Base-by-base conservation (phyloP, 2,329 filamentous ascomycete genomes). In the Aspergillus ustus region DNA sequence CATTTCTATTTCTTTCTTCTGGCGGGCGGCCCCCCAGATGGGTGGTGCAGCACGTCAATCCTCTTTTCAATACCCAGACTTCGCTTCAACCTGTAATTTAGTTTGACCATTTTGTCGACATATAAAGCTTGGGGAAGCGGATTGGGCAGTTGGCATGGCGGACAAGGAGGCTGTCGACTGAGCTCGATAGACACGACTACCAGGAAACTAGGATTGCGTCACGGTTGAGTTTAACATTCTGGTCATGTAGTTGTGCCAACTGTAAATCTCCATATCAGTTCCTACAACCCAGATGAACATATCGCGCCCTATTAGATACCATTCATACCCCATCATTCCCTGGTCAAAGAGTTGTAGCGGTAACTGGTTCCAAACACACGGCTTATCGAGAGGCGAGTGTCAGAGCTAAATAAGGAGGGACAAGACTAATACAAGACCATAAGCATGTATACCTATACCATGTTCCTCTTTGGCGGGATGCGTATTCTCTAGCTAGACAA, bases 41-140 rank as follows among this genome's bases (percentile, higher is more conserved):
- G 28, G 49, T 51, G 50, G 31, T 20, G 25, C 34, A 40, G 52
- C 52, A 25, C 40, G 37, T n/a, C 50, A 29, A 43, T 34, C 52
- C 51, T 45, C 44, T 29, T 63, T 58, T 40, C 54, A 46, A 37
- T 48, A 59, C 40, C 28, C 50, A 48, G 19, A 15, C 40, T 52
- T 54, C 25, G 20, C 44, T 54, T 59, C 40, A 22, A 40, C 34
- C 51, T 65, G 64, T 63, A 64, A 63, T 67, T 44, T 67, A 66
- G 29, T 52, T 63, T 57, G 28, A 44, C 57, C 50, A 57, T 53
- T 20, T 37, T 44, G 51, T 59, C 52, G 40, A 57, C 59, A 58
- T 61, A 53, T 60, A 51, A 56, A 51, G 31, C 11, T 55, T 60
- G 51, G 29, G 40, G 40, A 40, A 40, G 25, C 19, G 50, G 57